phyloP scores from a whole-genome alignment of 495 filamentous ascomycete genomes.

The Penicillium malachiteum region DNA sequence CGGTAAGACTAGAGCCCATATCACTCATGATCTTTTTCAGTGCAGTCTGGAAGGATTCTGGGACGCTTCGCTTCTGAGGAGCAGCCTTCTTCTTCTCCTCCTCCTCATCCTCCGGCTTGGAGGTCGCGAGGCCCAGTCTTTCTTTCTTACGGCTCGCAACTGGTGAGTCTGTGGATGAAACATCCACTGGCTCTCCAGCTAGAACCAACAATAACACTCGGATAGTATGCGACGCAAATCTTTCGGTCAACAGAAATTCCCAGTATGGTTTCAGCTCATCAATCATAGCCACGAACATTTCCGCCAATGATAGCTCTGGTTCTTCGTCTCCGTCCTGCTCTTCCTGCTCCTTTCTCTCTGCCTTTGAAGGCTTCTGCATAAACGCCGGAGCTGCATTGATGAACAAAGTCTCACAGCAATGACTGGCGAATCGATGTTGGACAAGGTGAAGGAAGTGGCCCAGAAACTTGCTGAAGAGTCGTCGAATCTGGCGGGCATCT shows the following conservation, averaged over 20 bases:
- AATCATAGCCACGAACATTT: constrained; percentile 75
- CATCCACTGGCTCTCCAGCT: constrained; percentile 72
- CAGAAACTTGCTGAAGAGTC: constrained; percentile 76
- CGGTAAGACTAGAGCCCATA: constrained; percentile 66
- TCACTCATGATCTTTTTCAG: constrained; percentile 76
- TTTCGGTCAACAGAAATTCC: constrained; percentile 79
- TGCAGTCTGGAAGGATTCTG: constrained; percentile 70
- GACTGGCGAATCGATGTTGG: constrained; percentile 92
- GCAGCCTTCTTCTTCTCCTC: constrained; percentile 1
- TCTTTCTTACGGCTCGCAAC: constrained; percentile 90
- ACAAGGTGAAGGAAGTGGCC: constrained; percentile 88
- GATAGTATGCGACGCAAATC: constrained; percentile 88
- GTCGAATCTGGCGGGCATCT: constrained; percentile 76
- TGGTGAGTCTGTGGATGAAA: constrained; percentile 61
- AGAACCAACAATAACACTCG: constrained; percentile 82
- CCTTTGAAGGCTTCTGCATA: constrained; percentile 56
- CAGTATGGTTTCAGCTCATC: constrained; percentile 82
- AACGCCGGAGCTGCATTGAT: constrained; percentile 75
- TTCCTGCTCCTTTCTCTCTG: constrained; percentile 35
- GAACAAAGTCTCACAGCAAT: constrained; percentile 95
- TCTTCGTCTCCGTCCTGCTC: constrained; percentile 34
- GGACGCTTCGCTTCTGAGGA: constrained; percentile 57
- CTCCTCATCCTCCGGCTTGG: constrained; percentile 38
- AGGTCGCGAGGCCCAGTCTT: constrained; percentile 54
- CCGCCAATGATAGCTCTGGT: constrained; percentile 67